These are phyloP conservation scores for Calocybe cyanea DNA, from an alignment of 768 basidiomycete genomes.

Conservation along the genomic window DNA sequence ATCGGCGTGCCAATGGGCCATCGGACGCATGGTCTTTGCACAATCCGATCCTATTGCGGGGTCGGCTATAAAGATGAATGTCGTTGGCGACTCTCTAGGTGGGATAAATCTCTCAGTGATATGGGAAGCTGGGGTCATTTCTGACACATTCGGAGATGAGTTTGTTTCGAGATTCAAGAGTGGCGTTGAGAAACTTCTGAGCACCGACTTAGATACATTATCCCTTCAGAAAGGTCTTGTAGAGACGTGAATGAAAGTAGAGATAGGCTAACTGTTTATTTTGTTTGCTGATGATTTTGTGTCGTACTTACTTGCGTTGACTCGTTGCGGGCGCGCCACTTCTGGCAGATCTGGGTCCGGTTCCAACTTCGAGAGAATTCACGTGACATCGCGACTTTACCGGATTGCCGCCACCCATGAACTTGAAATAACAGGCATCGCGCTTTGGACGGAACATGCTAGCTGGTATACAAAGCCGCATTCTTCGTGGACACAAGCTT, in stretches of 20 bases:
- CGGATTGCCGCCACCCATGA: not conserved
- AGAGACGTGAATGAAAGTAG: too few relatives aligned
- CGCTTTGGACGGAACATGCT: conserved; percentile 13
- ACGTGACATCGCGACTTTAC: not conserved
- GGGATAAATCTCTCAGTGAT: conserved; percentile 22
- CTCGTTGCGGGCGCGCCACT: too few relatives aligned
- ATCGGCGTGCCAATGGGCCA: conserved; percentile 16
- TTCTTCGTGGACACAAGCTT: conserved; percentile 2
- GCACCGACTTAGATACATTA: not conserved
- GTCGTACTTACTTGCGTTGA: too few relatives aligned
- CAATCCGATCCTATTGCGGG: conserved; percentile 26
- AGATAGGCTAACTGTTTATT: too few relatives aligned
- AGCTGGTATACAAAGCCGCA: conserved; percentile 4
- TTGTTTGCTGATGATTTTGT: too few relatives aligned
- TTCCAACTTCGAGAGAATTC: too few relatives aligned
- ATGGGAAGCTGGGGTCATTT: conserved; percentile 23
- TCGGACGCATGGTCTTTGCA: conserved; percentile 22
- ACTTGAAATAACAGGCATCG: not conserved
- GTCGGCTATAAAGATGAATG: conserved; percentile 25
- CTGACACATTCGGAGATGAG: conserved; percentile 18
- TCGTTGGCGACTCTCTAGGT: conserved; percentile 22
- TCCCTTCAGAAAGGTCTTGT: too few relatives aligned
- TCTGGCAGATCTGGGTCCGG: too few relatives aligned
- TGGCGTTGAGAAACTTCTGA: conserved; percentile 10
- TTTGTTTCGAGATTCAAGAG: conserved; percentile 18